Base-by-base conservation (phyloP, 106 monocot species). In the Dioscorea alata region DNA sequence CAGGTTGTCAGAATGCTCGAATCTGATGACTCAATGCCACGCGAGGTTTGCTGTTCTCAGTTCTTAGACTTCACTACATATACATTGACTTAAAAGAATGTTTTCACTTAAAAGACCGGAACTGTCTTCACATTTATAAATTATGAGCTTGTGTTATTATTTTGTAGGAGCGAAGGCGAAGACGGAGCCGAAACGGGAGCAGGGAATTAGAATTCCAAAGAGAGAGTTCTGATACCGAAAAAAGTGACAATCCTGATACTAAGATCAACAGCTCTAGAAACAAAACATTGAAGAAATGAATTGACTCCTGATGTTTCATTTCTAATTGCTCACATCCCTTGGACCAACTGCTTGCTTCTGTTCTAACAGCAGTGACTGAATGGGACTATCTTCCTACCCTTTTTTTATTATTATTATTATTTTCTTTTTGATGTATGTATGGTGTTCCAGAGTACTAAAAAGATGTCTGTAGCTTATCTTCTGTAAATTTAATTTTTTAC, bases 1-100 rank as follows among this genome's bases (percentile, higher is more conserved):
- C 89, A 89, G 74, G 92, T 92, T 60, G 96, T 87, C 5, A 84
- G 84, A n/a, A 97, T 97, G 96, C 71, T 97, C 61, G 96, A 97
- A 62, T 80, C 96, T 33, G 92, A 97, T 73, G 92, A 92, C 18
- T 73, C 92, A 9, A 82, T 89, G n/a, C 80, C 73, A 28, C 86
- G 84, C 4, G 86, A 89, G 89, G 96, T 97, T 21, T 68, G 16
- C 4, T 16, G 3, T 32, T 34, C 31, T 0, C 16, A 34, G 2
- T 14, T 24, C 8, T 17, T 34, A 6, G 1, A 2, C 1, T 22
- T 23, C 4, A 22, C 59, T 23, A 8, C 23, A 18, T 13, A 53
- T 16, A 13, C 20, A 20, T 19, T 59, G 8, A 19, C 19, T 22
- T 12, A 23, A 59, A 23, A 59, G n/a, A 59, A 8, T 59, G 23